Conservation (phyloP, 1,284 basidiomycete genomes). For the Boletellus sp. region DNA sequence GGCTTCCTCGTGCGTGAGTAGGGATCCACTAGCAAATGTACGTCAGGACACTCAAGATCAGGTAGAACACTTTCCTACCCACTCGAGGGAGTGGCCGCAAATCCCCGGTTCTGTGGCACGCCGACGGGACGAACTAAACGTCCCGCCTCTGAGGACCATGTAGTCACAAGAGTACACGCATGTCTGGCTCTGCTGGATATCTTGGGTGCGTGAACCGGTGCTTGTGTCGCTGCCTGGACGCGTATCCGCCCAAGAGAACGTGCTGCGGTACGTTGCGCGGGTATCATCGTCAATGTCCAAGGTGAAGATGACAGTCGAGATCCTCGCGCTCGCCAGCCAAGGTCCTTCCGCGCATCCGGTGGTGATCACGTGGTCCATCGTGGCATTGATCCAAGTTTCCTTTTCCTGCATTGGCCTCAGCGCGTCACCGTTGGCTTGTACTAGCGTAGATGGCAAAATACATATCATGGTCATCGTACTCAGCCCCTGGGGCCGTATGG, state of each 20-base stretch:
- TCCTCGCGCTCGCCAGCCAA: conserved; percentile 3
- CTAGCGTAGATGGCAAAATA: no score
- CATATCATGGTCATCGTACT: no score
- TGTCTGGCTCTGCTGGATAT: conserved; percentile 6
- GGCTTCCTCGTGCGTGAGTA: conserved; percentile 34
- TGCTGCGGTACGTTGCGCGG: conserved; percentile 27
- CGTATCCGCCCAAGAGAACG: conserved; percentile 23
- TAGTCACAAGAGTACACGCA: conserved; percentile 2
- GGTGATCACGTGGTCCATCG: conserved; percentile 16
- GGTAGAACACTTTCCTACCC: not conserved
- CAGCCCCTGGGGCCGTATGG: conserved; percentile 33
- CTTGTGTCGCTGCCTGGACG: conserved; percentile 9
- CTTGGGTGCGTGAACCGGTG: conserved; percentile 7
- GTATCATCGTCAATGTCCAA: conserved; percentile 25
- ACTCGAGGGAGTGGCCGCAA: conserved; percentile 20
- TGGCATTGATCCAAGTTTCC: no score
- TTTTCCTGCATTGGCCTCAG: no score
- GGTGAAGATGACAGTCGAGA: not conserved
- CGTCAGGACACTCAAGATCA: not conserved
- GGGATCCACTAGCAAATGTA: not conserved
- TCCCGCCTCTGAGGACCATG: conserved; percentile 1
- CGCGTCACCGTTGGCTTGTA: no score
- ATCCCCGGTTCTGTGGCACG: conserved; percentile 5
- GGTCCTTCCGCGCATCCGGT: conserved; percentile 23
- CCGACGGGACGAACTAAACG: not conserved